phyloP scores from a whole-genome alignment of 2,329 filamentous ascomycete species.

The Ophiostoma ulmi region DNA sequence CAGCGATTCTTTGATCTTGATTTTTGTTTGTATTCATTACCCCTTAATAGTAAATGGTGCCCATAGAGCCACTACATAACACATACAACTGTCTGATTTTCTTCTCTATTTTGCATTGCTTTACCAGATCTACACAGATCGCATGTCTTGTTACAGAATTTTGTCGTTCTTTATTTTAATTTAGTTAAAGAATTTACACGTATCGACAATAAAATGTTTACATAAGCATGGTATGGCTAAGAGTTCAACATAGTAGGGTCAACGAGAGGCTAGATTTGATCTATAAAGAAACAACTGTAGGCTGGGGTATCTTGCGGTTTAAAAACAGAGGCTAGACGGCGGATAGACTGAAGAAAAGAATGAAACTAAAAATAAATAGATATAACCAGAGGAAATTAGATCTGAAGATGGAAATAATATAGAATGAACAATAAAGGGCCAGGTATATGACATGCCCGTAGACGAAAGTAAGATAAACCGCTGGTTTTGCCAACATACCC shows the following conservation, averaged over 20 bases:
- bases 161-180: neutral
- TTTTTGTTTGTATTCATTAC: neutral
- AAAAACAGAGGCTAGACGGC: neutral
- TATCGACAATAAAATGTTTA: neutral
- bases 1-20: neutral
- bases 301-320: neutral
- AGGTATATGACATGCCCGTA: neutral
- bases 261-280: neutral
- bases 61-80: neutral
- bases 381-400: neutral
- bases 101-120: neutral
- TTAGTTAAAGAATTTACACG: neutral
- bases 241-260: neutral
- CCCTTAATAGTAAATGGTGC: slow-evolving; percentile 4
- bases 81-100: neutral
- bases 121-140: neutral
- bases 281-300: neutral
- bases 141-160: neutral
- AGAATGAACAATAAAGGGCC: neutral
- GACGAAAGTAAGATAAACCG: neutral
- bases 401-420: neutral
- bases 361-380: neutral
- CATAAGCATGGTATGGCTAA: neutral
- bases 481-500: neutral
- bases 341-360: neutral